These are phyloP conservation scores for Pseudomicrostroma phylloplanum DNA, from an alignment of 1,284 basidiomycete species.

Conservation along the genomic window DNA sequence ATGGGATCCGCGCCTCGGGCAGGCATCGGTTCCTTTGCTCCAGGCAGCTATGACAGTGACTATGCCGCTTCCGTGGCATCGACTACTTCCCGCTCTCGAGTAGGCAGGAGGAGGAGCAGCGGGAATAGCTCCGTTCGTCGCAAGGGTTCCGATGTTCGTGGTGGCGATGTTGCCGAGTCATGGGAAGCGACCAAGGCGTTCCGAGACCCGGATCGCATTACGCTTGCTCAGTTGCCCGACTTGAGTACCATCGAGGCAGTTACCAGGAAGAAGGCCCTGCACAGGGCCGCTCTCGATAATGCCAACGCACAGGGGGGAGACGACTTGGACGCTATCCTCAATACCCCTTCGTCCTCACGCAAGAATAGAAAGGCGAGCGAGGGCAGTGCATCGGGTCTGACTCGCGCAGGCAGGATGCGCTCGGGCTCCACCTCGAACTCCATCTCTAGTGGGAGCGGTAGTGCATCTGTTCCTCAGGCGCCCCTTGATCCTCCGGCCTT, in stretches of 20 bases:
- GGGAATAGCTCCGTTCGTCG: too few relatives aligned
- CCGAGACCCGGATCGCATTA: slow-evolving; percentile 5
- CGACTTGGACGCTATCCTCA: too few relatives aligned
- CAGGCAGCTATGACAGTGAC: too few relatives aligned
- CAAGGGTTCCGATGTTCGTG: too few relatives aligned
- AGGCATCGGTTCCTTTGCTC: too few relatives aligned
- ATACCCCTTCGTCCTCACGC: background rate
- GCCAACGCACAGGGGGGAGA: background rate
- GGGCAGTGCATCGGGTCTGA: background rate
- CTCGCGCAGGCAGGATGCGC: background rate
- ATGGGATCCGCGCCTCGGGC: too few relatives aligned
- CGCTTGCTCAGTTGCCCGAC: slow-evolving; percentile 1
- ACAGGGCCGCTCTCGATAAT: background rate
- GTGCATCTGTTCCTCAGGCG: background rate
- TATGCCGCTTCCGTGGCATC: too few relatives aligned
- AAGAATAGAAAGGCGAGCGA: background rate
- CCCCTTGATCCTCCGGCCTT: slow-evolving; percentile 5
- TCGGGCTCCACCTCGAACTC: too few relatives aligned
- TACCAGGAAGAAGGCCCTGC: background rate
- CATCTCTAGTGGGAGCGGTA: background rate
- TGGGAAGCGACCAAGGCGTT: slow-evolving; percentile 1
- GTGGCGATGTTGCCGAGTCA: background rate
- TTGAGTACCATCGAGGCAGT: background rate
- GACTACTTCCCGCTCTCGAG: too few relatives aligned
- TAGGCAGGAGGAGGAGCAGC: too few relatives aligned